Evolutionary conservation across 1,284 basidiomycete species (phyloP), one percentile per base, ranked within the genome.

Genomic region (Inonotus hispidus): DNA sequence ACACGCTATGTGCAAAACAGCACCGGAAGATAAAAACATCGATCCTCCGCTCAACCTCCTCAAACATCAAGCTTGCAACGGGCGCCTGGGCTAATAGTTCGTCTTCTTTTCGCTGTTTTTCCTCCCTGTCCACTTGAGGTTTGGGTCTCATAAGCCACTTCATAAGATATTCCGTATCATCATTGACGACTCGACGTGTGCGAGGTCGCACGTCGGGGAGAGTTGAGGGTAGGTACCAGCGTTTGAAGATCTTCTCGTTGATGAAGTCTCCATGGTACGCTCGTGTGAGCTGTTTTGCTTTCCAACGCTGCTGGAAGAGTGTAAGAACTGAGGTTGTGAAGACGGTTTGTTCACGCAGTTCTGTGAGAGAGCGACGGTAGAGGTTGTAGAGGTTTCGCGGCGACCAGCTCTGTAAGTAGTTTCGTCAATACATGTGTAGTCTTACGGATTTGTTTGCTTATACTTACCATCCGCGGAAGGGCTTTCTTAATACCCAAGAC

Each of bases 211-310:
- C 91, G 66, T 93, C 90, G 0, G 96, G 95, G 13, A 99, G 79
- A 0, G 83, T 87, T 61, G 84, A 79, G 10, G 96, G 96, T 23
- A 99, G 82, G 73, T 94, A 98, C 91, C 94, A 96, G 56, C 92
- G 86, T 73, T 96, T 95, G 83, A 98, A 98, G 45, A 88, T 86
- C 69, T 89, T 91, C 77, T 96, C 93, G 59, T 88, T 88, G 65
- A 98, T 94, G 74, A 86, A 91, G 80, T 99, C 95, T 43, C 95
- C 95, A 72, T 99, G 96, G 79, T 99, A 99, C 3, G 87, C 95
- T 61, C 95, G 87, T 35, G 94, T 83, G 64, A 95, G 84, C n/a
- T 88, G 82, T 75, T 98, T 98, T 16, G 93, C 84, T 25, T 79
- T 80, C 92, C 94, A 98, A 43, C 95, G 88, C 71, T 98, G 92